Base-by-base conservation (phyloP, 106 monocot genomes). In the Dendrobium officinale region DNA sequence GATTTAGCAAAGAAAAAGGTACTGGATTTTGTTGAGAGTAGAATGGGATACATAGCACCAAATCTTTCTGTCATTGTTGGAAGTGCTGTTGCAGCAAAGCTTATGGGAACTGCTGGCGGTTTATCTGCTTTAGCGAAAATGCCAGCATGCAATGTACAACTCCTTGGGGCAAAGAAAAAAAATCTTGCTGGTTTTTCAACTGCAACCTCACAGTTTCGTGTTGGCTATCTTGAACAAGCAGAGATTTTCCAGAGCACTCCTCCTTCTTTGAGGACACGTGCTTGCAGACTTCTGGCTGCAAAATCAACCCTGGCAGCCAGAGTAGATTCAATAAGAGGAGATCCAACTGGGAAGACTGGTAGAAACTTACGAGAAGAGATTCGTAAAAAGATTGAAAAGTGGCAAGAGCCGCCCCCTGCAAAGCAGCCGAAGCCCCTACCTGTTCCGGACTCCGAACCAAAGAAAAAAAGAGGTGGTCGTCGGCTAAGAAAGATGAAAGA, bases 101-200 rank as follows among this genome's bases (percentile, higher is more conserved):
- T 98, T 79, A 94, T 98, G 94, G 98, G 98, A 81, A 94, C 91
- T 77, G 98, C 98, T 80, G 98, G 98, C 75, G 98, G 98, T 59
- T 89, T 98, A 18, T 89, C 85, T 29, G 90, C 92, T 59, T 83
- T 98, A 82, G 90, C 98, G 33, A 98, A 95, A 82, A 95, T 98
- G 98, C 98, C 95, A 40, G 94, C 98, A 42, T 98, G 98, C 66
- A 95, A 98, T 79, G 98, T 98, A 83, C 94, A 92, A 83, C 82
- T 98, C 84, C 86, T 98, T 72, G 98, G 98, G 45, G 86, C 90
- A 64, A 95, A 98, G 84, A 98, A 66, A 77, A 98, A 95, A 80
- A 94, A 89, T 85, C 91, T 98, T 79, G 98, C 95, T 74, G 98
- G 95, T 17, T 94, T 98, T 79, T 98, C 95, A 17, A 95, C 92